These are phyloP conservation scores for Coemansia sp. DNA, from an alignment of 192 early-diverging fungal species.

Conservation along the genomic window DNA sequence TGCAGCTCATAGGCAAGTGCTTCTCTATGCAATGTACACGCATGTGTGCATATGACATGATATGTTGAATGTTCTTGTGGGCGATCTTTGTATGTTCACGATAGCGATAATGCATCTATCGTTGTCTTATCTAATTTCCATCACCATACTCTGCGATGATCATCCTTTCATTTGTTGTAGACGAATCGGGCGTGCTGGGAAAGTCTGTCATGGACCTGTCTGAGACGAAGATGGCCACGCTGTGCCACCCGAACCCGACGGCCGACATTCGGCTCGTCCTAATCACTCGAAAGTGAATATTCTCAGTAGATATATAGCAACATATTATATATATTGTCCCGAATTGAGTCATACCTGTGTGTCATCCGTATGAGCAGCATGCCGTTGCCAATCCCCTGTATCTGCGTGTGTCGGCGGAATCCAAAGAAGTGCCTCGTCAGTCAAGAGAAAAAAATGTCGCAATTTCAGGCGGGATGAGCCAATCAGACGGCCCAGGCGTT, in stretches of 20 bases:
- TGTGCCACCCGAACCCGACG: conserved; percentile 41
- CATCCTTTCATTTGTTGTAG: conserved; percentile 17
- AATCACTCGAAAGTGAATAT: conserved; percentile 45
- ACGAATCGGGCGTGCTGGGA: conserved; percentile 44
- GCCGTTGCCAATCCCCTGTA: background rate
- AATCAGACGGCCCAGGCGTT: background rate
- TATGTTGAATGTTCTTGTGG: background rate
- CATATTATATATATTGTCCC: background rate
- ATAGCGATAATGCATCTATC: background rate
- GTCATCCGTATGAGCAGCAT: background rate
- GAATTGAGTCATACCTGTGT: background rate
- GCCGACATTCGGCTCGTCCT: conserved; percentile 50
- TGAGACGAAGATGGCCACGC: conserved; percentile 33
- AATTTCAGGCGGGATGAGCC: conserved; percentile 8
- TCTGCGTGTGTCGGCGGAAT: background rate
- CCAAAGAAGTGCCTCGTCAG: background rate
- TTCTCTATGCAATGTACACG: background rate
- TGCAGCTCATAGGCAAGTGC: conserved; percentile 39
- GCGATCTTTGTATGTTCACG: background rate
- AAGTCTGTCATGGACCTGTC: conserved; percentile 49
- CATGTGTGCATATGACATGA: background rate
- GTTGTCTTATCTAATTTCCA: background rate
- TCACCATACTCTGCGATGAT: background rate
- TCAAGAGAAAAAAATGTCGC: conserved; percentile 10
- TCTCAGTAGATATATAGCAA: background rate